phyloP scores from a whole-genome alignment of 2,329 filamentous ascomycete species.

The Colletotrichum paranaense region DNA sequence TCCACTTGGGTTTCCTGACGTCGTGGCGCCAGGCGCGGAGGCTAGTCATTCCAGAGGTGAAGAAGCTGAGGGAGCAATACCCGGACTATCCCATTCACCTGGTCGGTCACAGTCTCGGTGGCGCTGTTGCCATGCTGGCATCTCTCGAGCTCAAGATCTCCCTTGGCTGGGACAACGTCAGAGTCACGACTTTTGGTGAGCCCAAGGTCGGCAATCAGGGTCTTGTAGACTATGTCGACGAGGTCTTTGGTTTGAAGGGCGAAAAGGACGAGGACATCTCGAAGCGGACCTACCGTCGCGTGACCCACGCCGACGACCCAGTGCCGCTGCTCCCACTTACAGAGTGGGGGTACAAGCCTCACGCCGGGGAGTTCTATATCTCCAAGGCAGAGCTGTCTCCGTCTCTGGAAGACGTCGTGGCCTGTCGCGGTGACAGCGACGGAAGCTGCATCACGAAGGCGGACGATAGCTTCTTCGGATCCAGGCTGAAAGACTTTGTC shows the following conservation, averaged over 20 bases:
- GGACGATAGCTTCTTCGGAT: slow-evolving; percentile 48
- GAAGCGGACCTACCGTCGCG: slow-evolving; percentile 71
- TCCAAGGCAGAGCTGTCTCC: slow-evolving; percentile 77
- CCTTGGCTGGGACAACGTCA: slow-evolving; percentile 78
- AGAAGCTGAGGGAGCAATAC: slow-evolving; percentile 67
- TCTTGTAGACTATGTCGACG: slow-evolving; percentile 66
- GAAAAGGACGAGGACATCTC: slow-evolving; percentile 44
- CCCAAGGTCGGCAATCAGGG: slow-evolving; percentile 73
- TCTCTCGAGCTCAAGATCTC: slow-evolving; percentile 80
- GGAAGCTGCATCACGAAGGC: slow-evolving; percentile 75
- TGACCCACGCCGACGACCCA: slow-evolving; percentile 89
- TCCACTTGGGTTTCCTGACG: slow-evolving; percentile 88
- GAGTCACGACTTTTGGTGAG: slow-evolving; percentile 93
- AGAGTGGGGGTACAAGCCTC: slow-evolving; percentile 89
- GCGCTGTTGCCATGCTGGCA: slow-evolving; percentile 89
- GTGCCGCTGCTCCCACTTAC: slow-evolving; percentile 86
- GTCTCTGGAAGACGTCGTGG: slow-evolving; percentile 71
- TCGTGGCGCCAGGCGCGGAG: slow-evolving; percentile 84
- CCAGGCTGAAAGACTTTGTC: slow-evolving; percentile 40
- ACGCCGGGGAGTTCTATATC: slow-evolving; percentile 91
- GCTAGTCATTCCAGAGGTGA: slow-evolving; percentile 75
- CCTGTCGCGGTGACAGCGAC: slow-evolving; percentile 81
- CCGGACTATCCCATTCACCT: slow-evolving; percentile 81
- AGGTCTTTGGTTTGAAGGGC: slow-evolving; percentile 58
- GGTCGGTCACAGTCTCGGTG: slow-evolving; percentile 91